Evolutionary conservation across 257 asterid species (phyloP), one percentile per base, ranked within the genome.

Genomic region (Buddleja alternifolia): DNA sequence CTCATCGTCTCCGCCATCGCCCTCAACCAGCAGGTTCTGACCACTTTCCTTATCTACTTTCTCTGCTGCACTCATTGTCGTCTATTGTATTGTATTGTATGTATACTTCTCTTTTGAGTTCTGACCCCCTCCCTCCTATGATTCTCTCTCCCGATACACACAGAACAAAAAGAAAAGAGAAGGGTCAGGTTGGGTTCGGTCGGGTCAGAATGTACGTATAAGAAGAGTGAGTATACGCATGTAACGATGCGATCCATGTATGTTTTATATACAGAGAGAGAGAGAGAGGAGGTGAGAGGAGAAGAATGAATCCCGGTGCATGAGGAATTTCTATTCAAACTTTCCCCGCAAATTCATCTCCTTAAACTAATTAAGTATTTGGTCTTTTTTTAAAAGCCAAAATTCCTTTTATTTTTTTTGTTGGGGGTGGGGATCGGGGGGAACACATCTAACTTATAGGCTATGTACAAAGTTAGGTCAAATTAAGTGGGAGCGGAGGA

Each of bases 301-400:
- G 34, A 7, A 11, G 32, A 58, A 32, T 45, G 74, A 47, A 58
- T 69, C 68, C 16, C 45, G 42, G 16, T 47, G 75, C 61, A 59
- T 60, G 53, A 66, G 52, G 53, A 53, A 37, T 53, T 48, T 14
- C 66, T 63, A 14, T 10, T 4, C 8, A 8, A 23, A 63, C 11
- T 34, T 36, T 56, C 11, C 10, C 57, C 66, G 47, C 6, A 44
- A 50, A 39, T 10, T 54, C 63, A 47, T 40, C 7, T 55, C 20
- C 1, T 11, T 46, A 17, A 57, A 57, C 63, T 24, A 57, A 32
- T 57, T 36, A 15, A 23, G 10, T 41, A 29, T 29, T 29, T 29
- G 34, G 34, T 29, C 3, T 29, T 29, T 29, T 29, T 29, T 2
- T 29, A n/a, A n/a, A n/a, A 29, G 34, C 5, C 34, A 29, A 29